phyloP scores from a whole-genome alignment of 768 basidiomycete species.

The Termitomyces sp. region DNA sequence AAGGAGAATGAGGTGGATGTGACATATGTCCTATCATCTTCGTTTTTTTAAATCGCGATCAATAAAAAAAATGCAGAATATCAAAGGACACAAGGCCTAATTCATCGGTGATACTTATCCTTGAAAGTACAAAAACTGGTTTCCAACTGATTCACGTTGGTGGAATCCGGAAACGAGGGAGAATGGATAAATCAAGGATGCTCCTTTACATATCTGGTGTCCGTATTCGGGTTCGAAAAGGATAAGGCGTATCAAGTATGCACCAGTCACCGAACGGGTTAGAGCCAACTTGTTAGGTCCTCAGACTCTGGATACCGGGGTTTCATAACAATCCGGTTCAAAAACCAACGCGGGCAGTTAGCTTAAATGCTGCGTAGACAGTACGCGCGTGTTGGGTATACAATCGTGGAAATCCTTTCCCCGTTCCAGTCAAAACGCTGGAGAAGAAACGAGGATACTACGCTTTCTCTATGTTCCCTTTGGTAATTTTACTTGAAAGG shows the following conservation, averaged over 20 bases:
- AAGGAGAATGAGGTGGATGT: not conserved
- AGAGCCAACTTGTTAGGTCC: not conserved
- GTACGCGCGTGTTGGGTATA: not conserved
- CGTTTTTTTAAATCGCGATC: not conserved
- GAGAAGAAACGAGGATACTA: not conserved
- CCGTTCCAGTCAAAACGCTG: not conserved
- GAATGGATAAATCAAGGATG: not conserved
- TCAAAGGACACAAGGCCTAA: not conserved
- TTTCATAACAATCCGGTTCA: not conserved
- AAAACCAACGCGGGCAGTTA: no score
- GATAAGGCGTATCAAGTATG: not conserved
- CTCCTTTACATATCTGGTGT: not conserved
- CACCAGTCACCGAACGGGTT: not conserved
- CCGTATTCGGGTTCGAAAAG: not conserved
- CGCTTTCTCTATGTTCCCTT: conserved; percentile 37
- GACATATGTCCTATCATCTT: not conserved
- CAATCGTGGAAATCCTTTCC: not conserved
- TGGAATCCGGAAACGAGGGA: not conserved
- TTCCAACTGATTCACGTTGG: not conserved
- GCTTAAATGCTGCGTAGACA: not conserved
- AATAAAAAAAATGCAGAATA: not conserved
- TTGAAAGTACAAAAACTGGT: not conserved
- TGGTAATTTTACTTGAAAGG: conserved; percentile 77
- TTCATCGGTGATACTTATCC: not conserved
- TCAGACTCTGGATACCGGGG: not conserved